Base-by-base conservation (phyloP, 1,284 basidiomycete species). In the Pascua sp. region DNA sequence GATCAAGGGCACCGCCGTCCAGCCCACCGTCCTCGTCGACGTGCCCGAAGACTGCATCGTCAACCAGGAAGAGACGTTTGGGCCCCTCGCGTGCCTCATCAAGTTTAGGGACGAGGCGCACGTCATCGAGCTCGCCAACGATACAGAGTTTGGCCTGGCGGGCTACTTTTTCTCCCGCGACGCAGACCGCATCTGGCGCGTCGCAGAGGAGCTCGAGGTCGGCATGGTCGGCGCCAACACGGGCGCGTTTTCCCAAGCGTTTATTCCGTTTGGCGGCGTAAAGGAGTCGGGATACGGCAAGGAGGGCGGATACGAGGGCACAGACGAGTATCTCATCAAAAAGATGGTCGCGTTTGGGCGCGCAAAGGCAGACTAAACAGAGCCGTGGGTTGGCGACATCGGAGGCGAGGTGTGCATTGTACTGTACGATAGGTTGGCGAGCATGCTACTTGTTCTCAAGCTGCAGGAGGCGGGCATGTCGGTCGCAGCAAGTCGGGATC, bases 131-230 rank as follows among this genome's bases (percentile, higher is more conserved):
- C 79, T 89, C 55, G 94, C 95, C 38, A 98, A 99, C 77, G 79
- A 86, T 65, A 82, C 88, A 1, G 84, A 89, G 24, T 86, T 91
- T 47, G 96, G 96, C 0, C 82, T 99, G 16, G 93, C 94, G 7
- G 92, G 74, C 16, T 95, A 95, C 78, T 93, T 97, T 80, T 97
- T 86, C 80, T 91, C 91, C 46, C 80, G 89, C 59, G 94, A 98
- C 75, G 81, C 95, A 2, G 89, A 90, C 8, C 81, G 94, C 37
- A 88, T 92, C 56, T 98, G 91, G 90, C 84, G 95, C 47, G 93
- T 99, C n/a, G 91, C 93, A n/a, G 95, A 97, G 78, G 88, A 85
- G 59, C 81, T 98, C 47, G 91, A 99, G 77, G 91, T 93, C 5
- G 96, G 96, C 9, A 98, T 98, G 72, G 72, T 79, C 46, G 79